Evolutionary conservation across 129 eudicot species (phyloP), one percentile per base, ranked within the genome.

Genomic region (Saposhnikovia divaricata): DNA sequence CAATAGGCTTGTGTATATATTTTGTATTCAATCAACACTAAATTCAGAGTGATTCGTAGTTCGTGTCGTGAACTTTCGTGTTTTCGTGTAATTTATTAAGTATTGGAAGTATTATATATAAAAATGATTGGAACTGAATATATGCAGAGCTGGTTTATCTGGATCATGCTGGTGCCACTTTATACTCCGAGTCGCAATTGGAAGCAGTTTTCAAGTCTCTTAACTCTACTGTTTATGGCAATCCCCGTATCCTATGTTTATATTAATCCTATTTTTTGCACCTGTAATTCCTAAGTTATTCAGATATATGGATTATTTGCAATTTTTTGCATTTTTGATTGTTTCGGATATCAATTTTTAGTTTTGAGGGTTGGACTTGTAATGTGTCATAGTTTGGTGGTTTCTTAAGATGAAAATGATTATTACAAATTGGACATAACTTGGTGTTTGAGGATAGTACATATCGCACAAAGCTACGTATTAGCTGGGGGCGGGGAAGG

Each of bases 161-260:
- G 94, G 98, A 95, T 82, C 98, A 95, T 84, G 98, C 93, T 79
- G 98, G 98, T 78, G 92, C 98, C 77, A 92, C 97, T 85, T 84
- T 95, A 25, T 95, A 95, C 76, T 95, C 98, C 9, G 98, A 95
- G 71, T 82, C 80, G n/a, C 98, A 95, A 82, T 82, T 95, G 93
- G 97, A 95, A 80, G 92, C 90, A 9, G 55, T 90, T 55, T 90
- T 90, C 87, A 92, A 86, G 79, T 96, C 89, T 83, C 94, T 95
- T 81, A 86, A 82, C 65, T 83, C 93, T 53, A 86, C 55, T 85
- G 87, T 95, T 5, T 90, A 87, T 82, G 97, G 89, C 55, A 95
- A 95, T 89, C 98, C 98, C 37, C 98, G 98, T 95, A 92, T 90
- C 96, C 86, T 83, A n/a, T 23, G 13, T 50, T 21, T 27, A 12